These are phyloP conservation scores for Raphanus raphanistrum DNA, from an alignment of 345 rosid genomes.

Conservation along the genomic window DNA sequence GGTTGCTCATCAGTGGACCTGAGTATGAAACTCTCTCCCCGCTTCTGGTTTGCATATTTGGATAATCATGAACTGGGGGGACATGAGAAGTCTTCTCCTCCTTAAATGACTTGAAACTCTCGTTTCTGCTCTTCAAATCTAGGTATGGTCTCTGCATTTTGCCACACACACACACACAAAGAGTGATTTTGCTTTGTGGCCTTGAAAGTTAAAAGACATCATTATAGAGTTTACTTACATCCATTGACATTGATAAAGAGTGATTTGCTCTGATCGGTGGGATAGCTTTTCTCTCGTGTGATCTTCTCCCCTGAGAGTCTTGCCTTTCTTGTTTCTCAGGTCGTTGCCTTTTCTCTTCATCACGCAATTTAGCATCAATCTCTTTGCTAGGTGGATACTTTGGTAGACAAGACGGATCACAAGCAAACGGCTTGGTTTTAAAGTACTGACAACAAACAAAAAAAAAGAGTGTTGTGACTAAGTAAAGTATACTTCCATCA, in stretches of 20 bases:
- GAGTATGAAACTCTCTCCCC: constrained; percentile 32
- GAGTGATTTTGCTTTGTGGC: not conserved
- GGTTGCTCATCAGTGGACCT: constrained; percentile 33
- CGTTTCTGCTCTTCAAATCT: constrained; percentile 27
- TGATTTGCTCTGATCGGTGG: constrained; percentile 19
- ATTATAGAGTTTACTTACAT: constrained; percentile 28
- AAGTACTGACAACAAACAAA: constrained; percentile 62
- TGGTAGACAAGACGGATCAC: constrained; percentile 86
- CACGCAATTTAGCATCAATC: constrained; percentile 89
- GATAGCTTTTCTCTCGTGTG: constrained; percentile 21
- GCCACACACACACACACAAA: not conserved
- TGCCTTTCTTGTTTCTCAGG: constrained; percentile 36
- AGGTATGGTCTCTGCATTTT: constrained; percentile 32
- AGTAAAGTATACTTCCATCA: not conserved
- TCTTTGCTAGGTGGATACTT: constrained; percentile 95
- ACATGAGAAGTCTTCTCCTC: constrained; percentile 27
- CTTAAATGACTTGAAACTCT: constrained; percentile 33
- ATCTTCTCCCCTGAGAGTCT: constrained; percentile 25
- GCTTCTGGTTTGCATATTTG: not conserved
- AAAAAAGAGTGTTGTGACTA: constrained; percentile 12
- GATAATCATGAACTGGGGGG: constrained; percentile 17
- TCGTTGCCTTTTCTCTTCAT: constrained; percentile 60
- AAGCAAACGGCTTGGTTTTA: constrained; percentile 76
- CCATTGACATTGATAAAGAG: constrained; percentile 26
- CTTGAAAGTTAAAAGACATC: not conserved